Conservation (phyloP, 1,284 basidiomycete genomes). For the Ceratobasidium sp. region DNA sequence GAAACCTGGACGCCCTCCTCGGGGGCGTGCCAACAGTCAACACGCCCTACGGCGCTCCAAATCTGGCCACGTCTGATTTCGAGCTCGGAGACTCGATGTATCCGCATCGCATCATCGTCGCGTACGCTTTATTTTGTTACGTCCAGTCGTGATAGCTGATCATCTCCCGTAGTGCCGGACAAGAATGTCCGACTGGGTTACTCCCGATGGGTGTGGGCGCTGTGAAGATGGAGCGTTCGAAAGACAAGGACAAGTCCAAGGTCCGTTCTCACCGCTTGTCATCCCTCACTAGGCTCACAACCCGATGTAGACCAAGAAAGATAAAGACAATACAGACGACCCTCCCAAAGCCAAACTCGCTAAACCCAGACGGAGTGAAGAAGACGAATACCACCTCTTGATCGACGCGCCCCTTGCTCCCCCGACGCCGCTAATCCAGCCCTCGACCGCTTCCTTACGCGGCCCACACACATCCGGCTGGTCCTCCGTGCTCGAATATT, state of each 20-base stretch:
- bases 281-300: background rate
- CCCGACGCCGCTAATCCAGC: background rate
- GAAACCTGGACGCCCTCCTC: constrained; percentile 78
- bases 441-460: background rate
- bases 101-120: constrained; percentile 82
- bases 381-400: constrained; percentile 27
- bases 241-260: constrained; percentile 52
- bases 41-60: constrained; percentile 57
- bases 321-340: background rate
- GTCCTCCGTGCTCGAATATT: constrained; percentile 78
- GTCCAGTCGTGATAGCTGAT: constrained; percentile 23
- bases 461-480: constrained; percentile 60
- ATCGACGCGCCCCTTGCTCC: background rate
- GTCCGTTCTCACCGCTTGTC: constrained; percentile 23
- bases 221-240: constrained; percentile 68
- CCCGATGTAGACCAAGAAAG: constrained; percentile 2
- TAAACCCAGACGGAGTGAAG: constrained; percentile 21
- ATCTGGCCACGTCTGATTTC: constrained; percentile 52
- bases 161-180: constrained; percentile 69
- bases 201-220: constrained; percentile 80
- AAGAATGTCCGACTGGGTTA: constrained; percentile 80
- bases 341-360: constrained; percentile 7
- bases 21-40: constrained; percentile 69
- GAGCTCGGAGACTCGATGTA: constrained; percentile 63
- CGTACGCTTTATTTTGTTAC: constrained; percentile 60